phyloP scores from a whole-genome alignment of 2,329 filamentous ascomycete genomes.

The Neocatenulostroma microsporum region DNA sequence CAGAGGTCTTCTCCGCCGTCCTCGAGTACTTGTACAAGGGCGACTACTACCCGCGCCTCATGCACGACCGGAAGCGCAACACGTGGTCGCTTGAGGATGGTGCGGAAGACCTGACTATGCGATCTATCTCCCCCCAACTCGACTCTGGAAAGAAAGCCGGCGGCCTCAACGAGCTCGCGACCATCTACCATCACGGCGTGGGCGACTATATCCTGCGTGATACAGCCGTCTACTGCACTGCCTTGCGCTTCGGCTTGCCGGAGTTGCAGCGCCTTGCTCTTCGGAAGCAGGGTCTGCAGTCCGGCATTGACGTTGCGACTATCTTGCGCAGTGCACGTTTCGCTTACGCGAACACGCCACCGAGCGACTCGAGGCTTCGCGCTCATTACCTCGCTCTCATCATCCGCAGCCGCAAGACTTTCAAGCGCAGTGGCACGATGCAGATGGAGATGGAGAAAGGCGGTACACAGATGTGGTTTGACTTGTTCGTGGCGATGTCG shows the following conservation, averaged over 20 bases:
- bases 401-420: constrained; percentile 93
- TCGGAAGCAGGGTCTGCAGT: constrained; percentile 89
- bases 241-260: constrained; percentile 82
- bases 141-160: constrained; percentile 36
- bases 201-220: constrained; percentile 76
- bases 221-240: constrained; percentile 89
- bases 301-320: constrained; percentile 82
- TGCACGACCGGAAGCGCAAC: constrained; percentile 78
- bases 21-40: constrained; percentile 97
- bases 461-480: constrained; percentile 83
- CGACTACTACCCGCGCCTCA: constrained; percentile 84
- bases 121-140: constrained; percentile 43
- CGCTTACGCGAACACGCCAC: constrained; percentile 90
- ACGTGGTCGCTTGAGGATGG: constrained; percentile 83
- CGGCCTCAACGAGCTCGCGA: constrained; percentile 58
- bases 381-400: constrained; percentile 96
- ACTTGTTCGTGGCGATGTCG: constrained; percentile 96
- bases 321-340: constrained; percentile 90
- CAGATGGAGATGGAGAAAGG: constrained; percentile 97
- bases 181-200: constrained; percentile 67
- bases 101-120: constrained; percentile 29
- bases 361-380: constrained; percentile 84
- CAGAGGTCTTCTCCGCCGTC: constrained; percentile 84
- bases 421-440: constrained; percentile 98
- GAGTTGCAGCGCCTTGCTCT: constrained; percentile 86